Evolutionary conservation across 169 alveolate genomes (phyloP).

Genomic region (Plasmodium fragile): DNA sequence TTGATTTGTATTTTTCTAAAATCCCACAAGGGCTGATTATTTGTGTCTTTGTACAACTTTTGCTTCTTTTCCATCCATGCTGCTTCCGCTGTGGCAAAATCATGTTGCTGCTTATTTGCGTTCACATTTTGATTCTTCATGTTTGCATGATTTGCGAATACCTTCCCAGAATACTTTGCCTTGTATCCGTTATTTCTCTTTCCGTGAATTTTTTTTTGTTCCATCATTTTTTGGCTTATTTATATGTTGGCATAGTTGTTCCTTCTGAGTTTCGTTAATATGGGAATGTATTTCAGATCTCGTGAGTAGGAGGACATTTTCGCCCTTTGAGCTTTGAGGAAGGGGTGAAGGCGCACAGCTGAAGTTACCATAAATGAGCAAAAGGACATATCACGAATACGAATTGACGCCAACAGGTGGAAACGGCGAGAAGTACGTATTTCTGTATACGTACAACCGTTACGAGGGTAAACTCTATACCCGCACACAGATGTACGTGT

Average conservation of each 20-base stretch:
- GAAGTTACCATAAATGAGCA: not conserved
- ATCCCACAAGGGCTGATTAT: conserved; percentile 86
- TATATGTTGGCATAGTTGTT: not conserved
- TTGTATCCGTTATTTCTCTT: conserved; percentile 24
- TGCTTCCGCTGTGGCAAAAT: conserved; percentile 76
- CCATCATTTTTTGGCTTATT: conserved; percentile 24
- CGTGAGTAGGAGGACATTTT: conserved; percentile 9
- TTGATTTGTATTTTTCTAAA: conserved; percentile 83
- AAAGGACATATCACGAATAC: not conserved
- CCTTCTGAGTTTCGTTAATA: not conserved
- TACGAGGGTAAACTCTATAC: not conserved
- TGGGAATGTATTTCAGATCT: not conserved
- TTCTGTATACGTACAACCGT: not conserved
- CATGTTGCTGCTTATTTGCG: conserved; percentile 57
- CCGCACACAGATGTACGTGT: not conserved
- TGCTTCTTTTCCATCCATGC: conserved; percentile 81
- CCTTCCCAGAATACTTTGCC: conserved; percentile 31
- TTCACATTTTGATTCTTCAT: conserved; percentile 35
- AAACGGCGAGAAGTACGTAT: not conserved
- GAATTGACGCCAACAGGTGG: not conserved
- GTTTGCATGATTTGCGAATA: conserved; percentile 15
- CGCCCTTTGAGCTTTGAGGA: not conserved
- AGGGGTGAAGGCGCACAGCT: not conserved
- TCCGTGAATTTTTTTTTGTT: conserved; percentile 17
- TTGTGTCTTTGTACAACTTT: conserved; percentile 82